Conservation (phyloP, 176 grass and related monocot genomes). For the Musa acuminata region DNA sequence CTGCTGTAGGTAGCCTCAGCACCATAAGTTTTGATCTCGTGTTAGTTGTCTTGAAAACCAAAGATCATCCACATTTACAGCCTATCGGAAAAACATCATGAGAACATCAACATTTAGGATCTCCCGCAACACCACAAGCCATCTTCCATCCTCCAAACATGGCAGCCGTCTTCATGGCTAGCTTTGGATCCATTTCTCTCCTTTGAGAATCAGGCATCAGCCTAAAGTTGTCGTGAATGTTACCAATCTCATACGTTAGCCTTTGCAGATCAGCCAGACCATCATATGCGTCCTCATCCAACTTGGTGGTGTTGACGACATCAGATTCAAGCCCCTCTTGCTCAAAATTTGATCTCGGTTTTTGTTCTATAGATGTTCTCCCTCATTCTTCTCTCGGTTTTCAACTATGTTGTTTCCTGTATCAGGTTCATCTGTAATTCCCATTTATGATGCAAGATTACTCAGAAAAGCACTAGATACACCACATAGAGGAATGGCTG, state of each 20-base stretch:
- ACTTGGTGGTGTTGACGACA: constrained; percentile 3
- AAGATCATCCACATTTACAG: too few relatives aligned
- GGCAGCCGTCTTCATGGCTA: constrained; percentile 88
- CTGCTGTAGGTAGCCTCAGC: neutral
- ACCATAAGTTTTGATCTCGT: too few relatives aligned
- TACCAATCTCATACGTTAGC: constrained; percentile 83
- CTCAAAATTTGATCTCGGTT: constrained; percentile 7
- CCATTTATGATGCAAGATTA: constrained; percentile 25
- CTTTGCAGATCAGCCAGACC: constrained; percentile 72
- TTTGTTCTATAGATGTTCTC: neutral
- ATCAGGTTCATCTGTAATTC: constrained; percentile 1
- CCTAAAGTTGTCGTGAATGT: constrained; percentile 70
- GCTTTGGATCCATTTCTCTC: constrained; percentile 73
- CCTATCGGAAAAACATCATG: neutral
- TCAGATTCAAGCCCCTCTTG: constrained; percentile 20
- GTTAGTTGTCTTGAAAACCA: neutral
- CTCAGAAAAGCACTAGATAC: constrained; percentile 24
- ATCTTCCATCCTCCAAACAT: constrained; percentile 66
- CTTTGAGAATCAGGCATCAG: constrained; percentile 87
- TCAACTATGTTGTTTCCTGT: constrained; percentile 14
- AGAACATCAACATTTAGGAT: neutral
- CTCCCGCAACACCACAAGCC: neutral
- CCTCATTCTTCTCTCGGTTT: neutral
- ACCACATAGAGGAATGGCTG: neutral
- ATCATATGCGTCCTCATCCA: constrained; percentile 50